Evolutionary conservation across 805 yeast genomes (phyloP).

Genomic region (Naumovozyma dairenensis): DNA sequence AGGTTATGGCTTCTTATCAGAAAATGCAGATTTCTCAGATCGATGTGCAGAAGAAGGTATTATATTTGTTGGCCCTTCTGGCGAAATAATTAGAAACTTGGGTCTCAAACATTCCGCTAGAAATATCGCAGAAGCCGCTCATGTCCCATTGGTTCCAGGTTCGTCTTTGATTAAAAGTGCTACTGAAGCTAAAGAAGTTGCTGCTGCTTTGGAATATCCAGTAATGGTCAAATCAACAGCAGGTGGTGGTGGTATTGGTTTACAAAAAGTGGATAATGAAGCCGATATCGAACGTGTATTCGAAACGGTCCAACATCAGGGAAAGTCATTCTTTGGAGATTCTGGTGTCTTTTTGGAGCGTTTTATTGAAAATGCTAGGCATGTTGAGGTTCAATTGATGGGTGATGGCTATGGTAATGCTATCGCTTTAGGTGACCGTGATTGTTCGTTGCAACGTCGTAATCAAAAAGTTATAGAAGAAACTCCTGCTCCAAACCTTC

Average conservation of each 20-base stretch:
- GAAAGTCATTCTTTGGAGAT: constrained; percentile 86
- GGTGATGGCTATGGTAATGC: constrained; percentile 95
- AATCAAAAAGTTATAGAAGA: constrained; percentile 95
- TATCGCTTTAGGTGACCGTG: constrained; percentile 92
- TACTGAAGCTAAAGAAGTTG: constrained; percentile 66
- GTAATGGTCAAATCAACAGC: constrained; percentile 96
- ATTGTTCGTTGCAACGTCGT: constrained; percentile 94
- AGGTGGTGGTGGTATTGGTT: constrained; percentile 98
- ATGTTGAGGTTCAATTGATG: constrained; percentile 91
- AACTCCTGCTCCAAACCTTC: constrained; percentile 93
- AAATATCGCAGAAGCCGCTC: constrained; percentile 83
- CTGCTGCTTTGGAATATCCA: constrained; percentile 71
- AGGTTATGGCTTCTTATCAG: constrained; percentile 94
- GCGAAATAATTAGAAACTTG: constrained; percentile 80
- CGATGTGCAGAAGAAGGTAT: constrained; percentile 74
- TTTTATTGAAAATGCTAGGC: constrained; percentile 90
- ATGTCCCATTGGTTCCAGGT: constrained; percentile 96
- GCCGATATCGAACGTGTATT: constrained; percentile 77
- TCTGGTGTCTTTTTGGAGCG: constrained; percentile 92
- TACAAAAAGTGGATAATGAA: constrained; percentile 82
- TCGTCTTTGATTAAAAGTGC: constrained; percentile 69
- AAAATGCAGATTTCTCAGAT: constrained; percentile 93
- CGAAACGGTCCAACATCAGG: constrained; percentile 88
- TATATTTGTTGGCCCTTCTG: constrained; percentile 93
- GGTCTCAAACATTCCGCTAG: constrained; percentile 97